Base-by-base conservation (phyloP, 495 filamentous ascomycete species). In the Neurospora sp. region DNA sequence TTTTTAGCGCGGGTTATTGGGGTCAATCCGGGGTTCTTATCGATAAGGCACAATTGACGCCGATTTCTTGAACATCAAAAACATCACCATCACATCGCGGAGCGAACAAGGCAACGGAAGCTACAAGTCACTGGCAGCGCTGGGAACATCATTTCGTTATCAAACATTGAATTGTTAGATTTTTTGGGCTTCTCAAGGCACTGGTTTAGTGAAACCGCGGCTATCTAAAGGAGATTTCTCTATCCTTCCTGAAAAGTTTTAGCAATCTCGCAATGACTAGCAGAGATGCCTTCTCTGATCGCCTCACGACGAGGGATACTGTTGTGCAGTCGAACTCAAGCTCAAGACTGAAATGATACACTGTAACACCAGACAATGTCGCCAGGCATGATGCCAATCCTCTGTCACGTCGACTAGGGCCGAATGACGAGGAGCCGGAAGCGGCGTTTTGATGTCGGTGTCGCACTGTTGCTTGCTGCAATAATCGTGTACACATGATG, bases 1-100 rank as follows among this genome's bases (percentile, higher is more conserved):
- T 70, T 79, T 79, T 78, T 79, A 75, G 77, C 74, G 76, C 69
- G 27, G 73, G 70, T 69, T 72, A 75, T 75, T 75, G 71, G 73
- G 69, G 69, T 71, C 40, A 68, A 47, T 65, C 59, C 70, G 45
- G 71, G 65, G 70, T 71, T 74, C 38, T 82, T 82, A 82, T 82
- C 80, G 80, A 82, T 82, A 82, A 80, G 75, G n/a, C 9, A 1
- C 38, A 4, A 4, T 8, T 35, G n/a, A 40, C 69, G 42, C 39
- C 14, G 14, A 69, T 20, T 38, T 69, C 35, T 14, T 27, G 14
- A 45, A 14, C 39, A 44, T 16, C n/a, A 0, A 40, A 38, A 69
- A 40, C 39, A 69, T 37, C 31, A 20, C 20, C 68, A 69, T 41
- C n/a, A 22, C 37, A 69, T 20, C 8, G 8, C 1, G 5, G 14